These are phyloP conservation scores for Onygenales sp. DNA, from an alignment of 2,329 filamentous ascomycete genomes.

Conservation along the genomic window DNA sequence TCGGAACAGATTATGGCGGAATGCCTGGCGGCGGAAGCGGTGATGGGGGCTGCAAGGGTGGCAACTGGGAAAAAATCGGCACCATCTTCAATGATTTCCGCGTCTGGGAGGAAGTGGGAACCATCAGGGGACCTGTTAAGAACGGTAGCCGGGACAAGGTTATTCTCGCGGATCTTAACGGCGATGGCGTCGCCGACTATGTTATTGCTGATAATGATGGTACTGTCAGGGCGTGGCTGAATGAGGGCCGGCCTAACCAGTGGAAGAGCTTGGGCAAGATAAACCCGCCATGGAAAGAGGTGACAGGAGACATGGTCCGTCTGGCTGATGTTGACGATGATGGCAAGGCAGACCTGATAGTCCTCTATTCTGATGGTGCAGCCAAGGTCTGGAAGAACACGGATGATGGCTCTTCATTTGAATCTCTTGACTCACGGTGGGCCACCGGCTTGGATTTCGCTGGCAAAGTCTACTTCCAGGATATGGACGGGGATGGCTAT, in stretches of 20 bases:
- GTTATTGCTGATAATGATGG: neutral
- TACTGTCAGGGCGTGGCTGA: neutral
- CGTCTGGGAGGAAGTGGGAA: neutral
- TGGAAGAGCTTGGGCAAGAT: neutral
- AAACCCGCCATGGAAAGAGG: neutral
- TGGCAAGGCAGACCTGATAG: constrained; percentile 1
- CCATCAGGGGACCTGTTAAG: neutral
- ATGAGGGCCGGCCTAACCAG: neutral
- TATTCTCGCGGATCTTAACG: constrained; percentile 2
- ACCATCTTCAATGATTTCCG: neutral
- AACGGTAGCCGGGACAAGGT: neutral
- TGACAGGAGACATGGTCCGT: neutral
- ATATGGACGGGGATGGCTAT: constrained; percentile 4
- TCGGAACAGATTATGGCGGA: neutral
- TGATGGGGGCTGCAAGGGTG: neutral
- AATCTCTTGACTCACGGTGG: neutral
- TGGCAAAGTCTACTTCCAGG: constrained; percentile 4
- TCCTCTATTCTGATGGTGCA: neutral
- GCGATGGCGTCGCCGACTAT: constrained; percentile 1
- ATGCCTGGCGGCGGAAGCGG: neutral
- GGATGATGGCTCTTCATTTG: neutral
- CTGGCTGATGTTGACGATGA: constrained; percentile 5
- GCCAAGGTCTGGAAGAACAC: neutral
- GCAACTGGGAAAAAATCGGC: neutral
- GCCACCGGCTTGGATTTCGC: neutral